These are phyloP conservation scores for Luffa aegyptiaca DNA, from an alignment of 306 rosid species.

Conservation along the genomic window DNA sequence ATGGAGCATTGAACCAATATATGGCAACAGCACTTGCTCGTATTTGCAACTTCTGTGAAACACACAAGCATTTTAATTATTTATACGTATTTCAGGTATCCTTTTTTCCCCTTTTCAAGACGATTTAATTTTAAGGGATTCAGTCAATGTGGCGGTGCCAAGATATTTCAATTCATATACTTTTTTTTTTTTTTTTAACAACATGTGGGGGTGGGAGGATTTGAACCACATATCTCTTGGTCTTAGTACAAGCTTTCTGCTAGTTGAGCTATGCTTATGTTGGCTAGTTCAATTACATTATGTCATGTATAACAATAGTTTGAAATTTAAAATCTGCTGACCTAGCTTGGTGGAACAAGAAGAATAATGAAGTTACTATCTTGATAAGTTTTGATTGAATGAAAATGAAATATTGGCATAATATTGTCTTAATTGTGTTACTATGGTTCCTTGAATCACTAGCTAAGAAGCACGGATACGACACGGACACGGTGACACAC, in stretches of 20 bases:
- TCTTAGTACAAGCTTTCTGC: no score
- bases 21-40: slow-evolving; percentile 68
- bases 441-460: not conserved
- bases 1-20: slow-evolving; percentile 46
- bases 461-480: no score
- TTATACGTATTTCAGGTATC: slow-evolving; percentile 85
- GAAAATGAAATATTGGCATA: not conserved
- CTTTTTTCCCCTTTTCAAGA: not conserved
- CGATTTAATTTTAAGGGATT: not conserved
- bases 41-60: slow-evolving; percentile 78
- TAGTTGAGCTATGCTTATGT: no score
- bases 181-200: not conserved
- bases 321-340: not conserved
- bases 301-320: not conserved
- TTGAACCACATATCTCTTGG: no score
- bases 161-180: not conserved
- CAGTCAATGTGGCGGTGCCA: not conserved
- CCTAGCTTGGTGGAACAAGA: not conserved
- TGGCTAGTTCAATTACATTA: no score
- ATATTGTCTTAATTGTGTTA: not conserved
- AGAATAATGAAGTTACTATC: not conserved
- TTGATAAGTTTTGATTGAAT: not conserved
- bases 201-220: no score
- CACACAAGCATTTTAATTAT: slow-evolving; percentile 79
- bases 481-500: no score